Evolutionary conservation across 2,329 filamentous ascomycete genomes (phyloP).

Genomic region (Microascus cirrosus): DNA sequence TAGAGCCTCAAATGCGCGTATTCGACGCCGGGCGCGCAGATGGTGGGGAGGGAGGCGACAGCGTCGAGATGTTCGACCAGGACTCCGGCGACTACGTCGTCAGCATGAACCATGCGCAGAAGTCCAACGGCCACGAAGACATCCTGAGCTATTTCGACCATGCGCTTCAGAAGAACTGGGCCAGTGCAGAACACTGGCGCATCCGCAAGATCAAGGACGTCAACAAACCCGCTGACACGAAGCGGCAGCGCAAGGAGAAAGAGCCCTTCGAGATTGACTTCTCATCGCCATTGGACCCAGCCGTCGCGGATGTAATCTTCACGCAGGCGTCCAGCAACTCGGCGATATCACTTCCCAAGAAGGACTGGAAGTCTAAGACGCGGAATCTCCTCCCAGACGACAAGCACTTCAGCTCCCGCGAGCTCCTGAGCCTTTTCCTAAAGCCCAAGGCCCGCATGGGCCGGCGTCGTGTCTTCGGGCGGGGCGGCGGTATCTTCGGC

Average conservation of each 20-base stretch:
- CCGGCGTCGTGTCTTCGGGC: conserved; percentile 34
- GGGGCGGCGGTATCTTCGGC: conserved; percentile 27
- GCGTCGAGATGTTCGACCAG: conserved; percentile 47
- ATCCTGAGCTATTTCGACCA: conserved; percentile 98
- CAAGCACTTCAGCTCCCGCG: conserved; percentile 94
- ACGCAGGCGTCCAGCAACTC: conserved; percentile 71
- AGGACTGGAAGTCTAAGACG: conserved; percentile 90
- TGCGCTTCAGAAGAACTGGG: conserved; percentile 93
- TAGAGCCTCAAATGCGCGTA: conserved; percentile 76
- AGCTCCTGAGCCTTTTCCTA: conserved; percentile 79
- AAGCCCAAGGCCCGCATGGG: conserved; percentile 86
- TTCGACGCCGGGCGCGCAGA: conserved; percentile 52
- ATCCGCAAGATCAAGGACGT: conserved; percentile 83
- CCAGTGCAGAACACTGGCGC: conserved; percentile 96
- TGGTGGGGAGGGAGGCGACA: conserved; percentile 39
- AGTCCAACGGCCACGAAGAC: conserved; percentile 70
- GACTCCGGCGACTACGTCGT: conserved; percentile 58
- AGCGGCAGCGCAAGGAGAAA: conserved; percentile 77
- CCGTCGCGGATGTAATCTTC: conserved; percentile 66
- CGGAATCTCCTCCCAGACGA: conserved; percentile 91
- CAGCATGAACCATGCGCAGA: conserved; percentile 58
- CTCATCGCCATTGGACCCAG: conserved; percentile 57
- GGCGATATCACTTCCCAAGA: conserved; percentile 76
- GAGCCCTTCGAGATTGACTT: conserved; percentile 96
- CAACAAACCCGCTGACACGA: conserved; percentile 41